phyloP scores from a whole-genome alignment of 768 basidiomycete genomes.

The Tephrocybe sp. region DNA sequence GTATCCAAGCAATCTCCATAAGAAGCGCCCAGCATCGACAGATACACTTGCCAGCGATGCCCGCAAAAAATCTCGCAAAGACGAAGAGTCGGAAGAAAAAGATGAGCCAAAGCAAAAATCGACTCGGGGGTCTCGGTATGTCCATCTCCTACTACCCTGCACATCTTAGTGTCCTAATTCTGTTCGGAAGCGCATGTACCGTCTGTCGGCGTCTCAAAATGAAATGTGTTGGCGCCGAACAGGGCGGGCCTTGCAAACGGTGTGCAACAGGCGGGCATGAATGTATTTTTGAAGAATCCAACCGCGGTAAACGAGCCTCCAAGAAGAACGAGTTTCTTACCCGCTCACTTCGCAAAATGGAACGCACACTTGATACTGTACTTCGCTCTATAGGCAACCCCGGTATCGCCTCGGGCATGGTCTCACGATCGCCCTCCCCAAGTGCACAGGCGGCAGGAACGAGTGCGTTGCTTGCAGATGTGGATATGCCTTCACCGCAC shows the following conservation, averaged over 20 bases:
- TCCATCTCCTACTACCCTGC: slow-evolving; percentile 4
- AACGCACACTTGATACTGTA: slow-evolving; percentile 89
- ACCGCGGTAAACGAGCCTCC: slow-evolving; percentile 86
- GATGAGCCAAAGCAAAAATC: slow-evolving; percentile 77
- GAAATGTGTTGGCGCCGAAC: slow-evolving; percentile 90
- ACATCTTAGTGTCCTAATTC: slow-evolving; percentile 11
- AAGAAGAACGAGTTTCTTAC: slow-evolving; percentile 86
- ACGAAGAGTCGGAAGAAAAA: slow-evolving; percentile 54
- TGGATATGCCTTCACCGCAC: slow-evolving; percentile 40
- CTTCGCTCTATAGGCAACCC: slow-evolving; percentile 87
- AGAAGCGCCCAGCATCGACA: slow-evolving; percentile 64
- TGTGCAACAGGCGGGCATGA: slow-evolving; percentile 78
- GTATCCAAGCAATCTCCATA: slow-evolving; percentile 52
- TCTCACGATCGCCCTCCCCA: slow-evolving; percentile 81
- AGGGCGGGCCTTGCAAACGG: slow-evolving; percentile 89
- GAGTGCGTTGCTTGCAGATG: slow-evolving; percentile 51
- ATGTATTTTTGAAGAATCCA: slow-evolving; percentile 96
- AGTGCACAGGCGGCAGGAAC: slow-evolving; percentile 50
- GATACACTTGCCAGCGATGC: slow-evolving; percentile 35
- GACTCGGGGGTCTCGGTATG: slow-evolving; percentile 80
- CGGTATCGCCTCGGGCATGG: slow-evolving; percentile 70
- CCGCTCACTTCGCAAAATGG: slow-evolving; percentile 85
- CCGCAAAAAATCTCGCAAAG: slow-evolving; percentile 62
- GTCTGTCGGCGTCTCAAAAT: slow-evolving; percentile 91
- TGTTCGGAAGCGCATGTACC: slow-evolving; percentile 71